Conservation (phyloP, 2,329 filamentous ascomycete genomes). For the Xylariaceae sp. region DNA sequence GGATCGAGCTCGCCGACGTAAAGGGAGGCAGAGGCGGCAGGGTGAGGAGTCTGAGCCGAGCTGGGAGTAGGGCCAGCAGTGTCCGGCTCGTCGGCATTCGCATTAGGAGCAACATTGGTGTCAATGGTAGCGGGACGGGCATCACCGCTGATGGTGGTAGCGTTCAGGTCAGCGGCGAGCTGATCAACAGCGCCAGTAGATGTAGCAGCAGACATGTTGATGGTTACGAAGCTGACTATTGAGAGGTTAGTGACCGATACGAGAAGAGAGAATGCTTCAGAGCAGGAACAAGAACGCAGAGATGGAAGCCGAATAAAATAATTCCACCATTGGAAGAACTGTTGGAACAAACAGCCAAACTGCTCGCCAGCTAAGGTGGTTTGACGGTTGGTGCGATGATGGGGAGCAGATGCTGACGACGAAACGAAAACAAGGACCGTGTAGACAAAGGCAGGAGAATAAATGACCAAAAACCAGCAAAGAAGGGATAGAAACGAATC, state of each 20-base stretch:
- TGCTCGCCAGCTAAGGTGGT: conserved; percentile 12
- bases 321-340: conserved; percentile 1
- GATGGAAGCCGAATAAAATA: neutral
- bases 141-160: conserved; percentile 64
- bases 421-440: conserved; percentile 19
- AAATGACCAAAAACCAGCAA: conserved; percentile 18
- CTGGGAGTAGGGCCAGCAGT: conserved; percentile 64
- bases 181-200: conserved; percentile 64
- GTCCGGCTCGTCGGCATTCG: conserved; percentile 53
- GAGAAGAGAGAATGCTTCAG: neutral
- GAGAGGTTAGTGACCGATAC: conserved; percentile 11
- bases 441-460: conserved; percentile 23
- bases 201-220: conserved; percentile 55
- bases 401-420: conserved; percentile 16
- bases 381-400: conserved; percentile 16
- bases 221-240: conserved; percentile 22
- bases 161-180: conserved; percentile 73
- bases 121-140: conserved; percentile 65
- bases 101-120: conserved; percentile 60
- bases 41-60: conserved; percentile 65
- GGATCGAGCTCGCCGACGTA: conserved; percentile 98
- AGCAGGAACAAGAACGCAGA: neutral
- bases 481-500: conserved; percentile 11
- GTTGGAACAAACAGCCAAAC: neutral
- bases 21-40: conserved; percentile 93